Base-by-base conservation (phyloP, 2,329 filamentous ascomycete species). In the Balansia obtecta region DNA sequence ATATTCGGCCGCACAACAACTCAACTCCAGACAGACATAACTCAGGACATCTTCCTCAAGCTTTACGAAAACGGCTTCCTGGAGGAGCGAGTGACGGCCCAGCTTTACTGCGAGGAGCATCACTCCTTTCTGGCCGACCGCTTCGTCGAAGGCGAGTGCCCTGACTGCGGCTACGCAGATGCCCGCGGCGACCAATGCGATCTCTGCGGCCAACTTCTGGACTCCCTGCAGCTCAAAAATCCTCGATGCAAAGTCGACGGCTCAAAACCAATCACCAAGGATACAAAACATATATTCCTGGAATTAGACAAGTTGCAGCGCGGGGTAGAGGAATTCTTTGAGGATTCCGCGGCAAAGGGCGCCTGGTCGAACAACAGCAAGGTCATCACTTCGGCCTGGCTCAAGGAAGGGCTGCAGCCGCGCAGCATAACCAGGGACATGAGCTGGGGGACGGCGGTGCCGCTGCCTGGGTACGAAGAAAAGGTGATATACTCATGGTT, bases 1-100 rank as follows among this genome's bases (percentile, higher is more conserved):
- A 82, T 88, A 65, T 95, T 94, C 62, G 89, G 88, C 51, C 82
- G 87, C 49, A 95, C 89, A 6, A 86, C 88, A 1, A 95, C 88
- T 12, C 68, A 78, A 50, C 77, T 88, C 59, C 88, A 95, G 67
- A 94, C 87, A 18, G 78, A 86, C 55, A 94, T 95, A 58, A 85
- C 86, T 3, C 88, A 95, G 66, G 79, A 85, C 53, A 87, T 95
- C 54, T 95, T 95, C 68, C 71, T 74, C 48, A 82, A 86, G 64
- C 76, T 95, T 15, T 73, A 87, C 68, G 76, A 88, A 53, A 93
- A 94, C 59, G 87, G 85, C 18, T 91, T 80, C 62, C 71, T 95
- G 50, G 81, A 86, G 63, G 86, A 95, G 72, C 77, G 83, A 55
- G 83, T 80, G 45, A 88, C 86, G 8, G 82, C 78, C 18, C 89